Base-by-base conservation (phyloP, 2,329 filamentous ascomycete species). In the Phoma sp. region DNA sequence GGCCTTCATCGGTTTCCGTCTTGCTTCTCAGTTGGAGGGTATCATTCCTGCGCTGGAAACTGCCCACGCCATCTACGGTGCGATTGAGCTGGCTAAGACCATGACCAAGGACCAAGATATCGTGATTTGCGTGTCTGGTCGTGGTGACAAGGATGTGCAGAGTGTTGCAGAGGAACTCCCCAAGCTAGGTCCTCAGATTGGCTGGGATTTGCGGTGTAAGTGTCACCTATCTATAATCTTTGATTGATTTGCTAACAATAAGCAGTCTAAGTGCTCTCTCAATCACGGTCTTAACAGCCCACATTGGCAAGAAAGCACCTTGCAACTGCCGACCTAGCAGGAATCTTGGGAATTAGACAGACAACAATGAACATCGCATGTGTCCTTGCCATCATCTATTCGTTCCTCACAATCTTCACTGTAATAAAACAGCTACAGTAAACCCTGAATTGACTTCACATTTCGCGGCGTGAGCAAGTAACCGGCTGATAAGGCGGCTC, bases 111-210 rank as follows among this genome's bases (percentile, higher is more conserved):
- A 85, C 46, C 80, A 97, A 78, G 92, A 98, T 70, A 80, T 99
- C 23, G 93, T 99, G 55, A 93, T 99, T 59, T 98, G 93, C 78
- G 76, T 99, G 30, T 96, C 90, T 71, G 95, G 95, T 7, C 83
- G 95, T 65, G 95, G 95, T 59, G 95, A 99, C 78, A 99, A 99
- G 86, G 95, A 99, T 72, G 95, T 99, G 54, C 93, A 99, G 84
- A 96, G 91, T 69, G 93, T 99, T 45, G 95, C 95, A 0, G 95
- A 99, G 71, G 92, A 96, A 78, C 78, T 99, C 71, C 93, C 93
- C 15, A 90, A 84, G 64, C 76, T 99, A 58, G 93, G 95, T 0
- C 95, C 95, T 7, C 82, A 89, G 81, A 98, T 99, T 76, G 92
- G 83, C 40, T 88, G 85, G 85, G 84, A 87, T 72, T 68, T 87